phyloP scores from a whole-genome alignment of 805 yeast species.

The Wickerhamomyces bisporus region DNA sequence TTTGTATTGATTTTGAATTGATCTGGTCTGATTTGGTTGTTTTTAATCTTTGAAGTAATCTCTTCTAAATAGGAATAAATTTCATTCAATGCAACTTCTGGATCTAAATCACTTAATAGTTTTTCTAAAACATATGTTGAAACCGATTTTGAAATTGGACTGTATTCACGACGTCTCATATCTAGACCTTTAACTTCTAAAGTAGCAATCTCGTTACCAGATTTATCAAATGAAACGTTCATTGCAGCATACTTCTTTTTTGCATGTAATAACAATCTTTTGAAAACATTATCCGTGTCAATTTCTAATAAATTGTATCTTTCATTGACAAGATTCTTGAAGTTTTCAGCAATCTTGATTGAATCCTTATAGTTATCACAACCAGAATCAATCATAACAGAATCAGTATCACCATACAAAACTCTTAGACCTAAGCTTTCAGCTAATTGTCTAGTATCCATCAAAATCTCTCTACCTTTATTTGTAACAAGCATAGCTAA shows the following conservation, averaged over 20 bases:
- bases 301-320: conserved; percentile 84
- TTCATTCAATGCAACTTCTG: conserved; percentile 68
- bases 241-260: conserved; percentile 97
- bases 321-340: conserved; percentile 82
- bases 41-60: conserved; percentile 50
- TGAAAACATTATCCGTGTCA: conserved; percentile 91
- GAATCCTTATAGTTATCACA: conserved; percentile 67
- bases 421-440: conserved; percentile 79
- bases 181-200: conserved; percentile 95
- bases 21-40: conserved; percentile 56
- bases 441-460: conserved; percentile 89
- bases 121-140: conserved; percentile 71
- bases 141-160: conserved; percentile 86
- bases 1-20: conserved; percentile 80
- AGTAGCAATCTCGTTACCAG: conserved; percentile 50
- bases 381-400: conserved; percentile 96
- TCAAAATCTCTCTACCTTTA: conserved; percentile 91
- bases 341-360: conserved; percentile 73
- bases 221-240: conserved; percentile 46
- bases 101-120: conserved; percentile 66
- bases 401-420: conserved; percentile 97
- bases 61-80: conserved; percentile 68
- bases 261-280: conserved; percentile 79
- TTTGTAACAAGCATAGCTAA: conserved; percentile 92
- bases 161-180: conserved; percentile 94